Percentiles rank a stretch among this genome's conserved stretches.
Evolutionary conservation across 495 filamentous ascomycete species (phyloP).

Genomic region (Evansstolkia leycettana): DNA sequence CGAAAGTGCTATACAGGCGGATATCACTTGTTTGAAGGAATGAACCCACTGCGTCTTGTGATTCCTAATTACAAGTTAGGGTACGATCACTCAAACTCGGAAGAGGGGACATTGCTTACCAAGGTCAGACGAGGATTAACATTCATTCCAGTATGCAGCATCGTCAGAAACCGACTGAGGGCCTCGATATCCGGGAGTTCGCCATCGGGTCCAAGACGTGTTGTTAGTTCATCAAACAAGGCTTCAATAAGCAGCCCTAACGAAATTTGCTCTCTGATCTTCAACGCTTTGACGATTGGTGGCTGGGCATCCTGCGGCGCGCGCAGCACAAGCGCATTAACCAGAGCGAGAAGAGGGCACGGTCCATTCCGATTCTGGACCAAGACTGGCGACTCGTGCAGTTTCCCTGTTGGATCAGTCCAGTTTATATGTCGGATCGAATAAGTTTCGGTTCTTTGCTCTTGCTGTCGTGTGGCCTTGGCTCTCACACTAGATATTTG

Average conservation of each 20-base stretch:
- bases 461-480: constrained; percentile 25
- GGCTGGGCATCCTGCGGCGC: constrained; percentile 52
- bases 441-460: constrained; percentile 51
- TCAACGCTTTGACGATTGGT: constrained; percentile 61
- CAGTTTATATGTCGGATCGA: constrained; percentile 59
- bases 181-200: constrained; percentile 76
- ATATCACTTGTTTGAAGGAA: constrained; percentile 81
- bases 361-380: constrained; percentile 91
- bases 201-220: constrained; percentile 36
- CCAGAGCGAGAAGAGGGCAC: constrained; percentile 83
- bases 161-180: constrained; percentile 74
- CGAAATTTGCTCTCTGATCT: constrained; percentile 75
- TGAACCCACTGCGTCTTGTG: constrained; percentile 43
- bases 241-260: constrained; percentile 75
- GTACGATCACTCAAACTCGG: constrained; percentile 17
- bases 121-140: constrained; percentile 81
- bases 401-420: constrained; percentile 28
- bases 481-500: constrained; percentile 6
- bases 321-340: constrained; percentile 80
- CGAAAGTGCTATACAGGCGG: constrained; percentile 75
- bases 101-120: constrained; percentile 20
- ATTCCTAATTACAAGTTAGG: constrained; percentile 23
- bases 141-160: constrained; percentile 94
- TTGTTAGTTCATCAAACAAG: constrained; percentile 84
- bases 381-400: constrained; percentile 61